Base-by-base conservation (phyloP, 1,284 basidiomycete species). In the Waitea zeae region DNA sequence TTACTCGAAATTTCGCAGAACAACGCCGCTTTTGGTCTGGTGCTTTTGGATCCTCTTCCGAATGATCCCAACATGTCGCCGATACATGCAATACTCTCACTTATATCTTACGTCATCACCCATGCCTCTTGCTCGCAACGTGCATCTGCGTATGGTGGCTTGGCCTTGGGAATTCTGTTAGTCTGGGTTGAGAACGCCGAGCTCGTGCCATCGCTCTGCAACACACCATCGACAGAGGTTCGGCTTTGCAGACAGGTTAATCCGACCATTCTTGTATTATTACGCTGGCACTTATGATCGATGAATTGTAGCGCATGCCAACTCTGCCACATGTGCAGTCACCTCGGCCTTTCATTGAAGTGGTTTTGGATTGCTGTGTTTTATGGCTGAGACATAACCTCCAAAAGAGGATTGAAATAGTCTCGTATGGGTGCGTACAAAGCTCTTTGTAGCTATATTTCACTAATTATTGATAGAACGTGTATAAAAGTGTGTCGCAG, bases 371-470 rank as follows among this genome's bases (percentile, higher is more conserved):
- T 46, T 74, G 67, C 37, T 73, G 68, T 44, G 57, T 73, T 5
- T 52, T 78, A n/a, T 78, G 70, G 70, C 47, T 76, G 17, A 63
- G 70, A 14, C 74, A 79, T 43, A 76, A 75, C 44, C 49, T 79
- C 26, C 70, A 75, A 37, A 73, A 62, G 44, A 61, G 57, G 15
- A 49, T 78, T 4, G 70, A 77, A 38, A 58, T 63, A 1, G 53
- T 59, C 17, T 61, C 63, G 3, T 75, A 74, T 42, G 49, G 58
- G 74, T 73, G 43, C 33, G 67, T 51, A 13, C 19, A 31, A 34
- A n/a, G 4, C 27, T 13, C n/a, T 15, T 18, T 1, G 14, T 12
- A 11, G 3, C 30, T 33, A 41, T 9, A 44, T 13, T 14, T 13
- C 11, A 17, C 14, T 20, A 31, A 22, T 35, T 30, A 7, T 7